phyloP scores from a whole-genome alignment of 148 eudicot genomes.

The Limonium bicolor region DNA sequence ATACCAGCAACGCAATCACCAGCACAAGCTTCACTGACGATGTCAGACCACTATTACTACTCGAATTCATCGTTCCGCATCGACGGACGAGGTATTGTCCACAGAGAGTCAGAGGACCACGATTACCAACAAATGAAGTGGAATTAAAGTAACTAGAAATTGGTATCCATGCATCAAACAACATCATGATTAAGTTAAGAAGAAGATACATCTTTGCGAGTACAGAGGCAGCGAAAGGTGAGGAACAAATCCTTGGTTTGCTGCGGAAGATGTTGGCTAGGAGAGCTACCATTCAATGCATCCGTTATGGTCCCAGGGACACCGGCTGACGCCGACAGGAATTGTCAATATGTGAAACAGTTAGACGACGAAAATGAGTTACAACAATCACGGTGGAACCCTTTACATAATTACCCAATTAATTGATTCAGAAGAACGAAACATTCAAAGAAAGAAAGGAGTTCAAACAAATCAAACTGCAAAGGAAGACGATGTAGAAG shows the following conservation, averaged over 20 bases:
- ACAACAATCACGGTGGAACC: no score
- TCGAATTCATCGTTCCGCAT: conserved; percentile 26
- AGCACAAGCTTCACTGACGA: conserved; percentile 70
- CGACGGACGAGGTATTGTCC: conserved; percentile 82
- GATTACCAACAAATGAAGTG: conserved; percentile 75
- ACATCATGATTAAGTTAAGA: no score
- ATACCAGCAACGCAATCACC: conserved; percentile 69
- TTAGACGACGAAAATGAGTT: no score
- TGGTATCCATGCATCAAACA: no score
- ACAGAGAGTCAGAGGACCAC: conserved; percentile 69
- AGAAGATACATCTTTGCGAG: conserved; percentile 2
- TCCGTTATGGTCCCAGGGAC: neutral
- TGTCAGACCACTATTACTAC: conserved; percentile 47
- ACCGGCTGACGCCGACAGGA: no score
- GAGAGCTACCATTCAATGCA: neutral
- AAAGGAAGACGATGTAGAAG: conserved; percentile 13
- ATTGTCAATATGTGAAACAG: no score
- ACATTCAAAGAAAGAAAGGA: neutral
- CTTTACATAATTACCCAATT: no score
- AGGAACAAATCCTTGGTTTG: neutral
- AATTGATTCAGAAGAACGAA: no score
- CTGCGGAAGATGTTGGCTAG: neutral
- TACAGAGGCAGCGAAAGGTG: conserved; percentile 2
- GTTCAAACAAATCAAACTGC: conserved; percentile 8
- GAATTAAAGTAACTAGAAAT: conserved; percentile 80